phyloP scores from a whole-genome alignment of 345 rosid species.

The Eucalyptus globulus region DNA sequence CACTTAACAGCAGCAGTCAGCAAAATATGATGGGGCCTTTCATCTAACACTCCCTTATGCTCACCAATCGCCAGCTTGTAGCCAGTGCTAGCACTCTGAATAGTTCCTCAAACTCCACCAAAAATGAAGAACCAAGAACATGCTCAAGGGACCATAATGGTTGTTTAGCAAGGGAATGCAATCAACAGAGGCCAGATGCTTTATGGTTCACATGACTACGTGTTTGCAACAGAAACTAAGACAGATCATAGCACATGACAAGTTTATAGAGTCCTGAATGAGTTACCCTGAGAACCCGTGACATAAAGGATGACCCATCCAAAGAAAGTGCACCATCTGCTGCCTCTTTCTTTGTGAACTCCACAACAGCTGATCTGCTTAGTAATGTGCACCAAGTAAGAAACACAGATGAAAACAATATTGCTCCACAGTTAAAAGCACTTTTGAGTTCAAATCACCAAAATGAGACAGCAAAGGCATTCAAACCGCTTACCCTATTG shows the following conservation, averaged over 20 bases:
- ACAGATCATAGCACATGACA: background rate
- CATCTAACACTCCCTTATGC: background rate
- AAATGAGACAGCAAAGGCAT: background rate
- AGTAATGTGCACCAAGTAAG: background rate
- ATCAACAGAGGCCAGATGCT: background rate
- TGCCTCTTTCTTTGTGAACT: slow-evolving; percentile 73
- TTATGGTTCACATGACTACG: background rate
- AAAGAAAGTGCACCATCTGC: slow-evolving; percentile 81
- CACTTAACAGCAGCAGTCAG: background rate
- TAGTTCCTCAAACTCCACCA: background rate
- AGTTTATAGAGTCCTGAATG: background rate
- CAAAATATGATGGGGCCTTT: background rate
- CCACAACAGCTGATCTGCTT: slow-evolving; percentile 26
- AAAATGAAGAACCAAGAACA: background rate
- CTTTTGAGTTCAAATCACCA: background rate
- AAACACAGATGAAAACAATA: background rate
- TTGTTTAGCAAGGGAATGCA: background rate
- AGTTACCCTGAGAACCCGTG: slow-evolving; percentile 86
- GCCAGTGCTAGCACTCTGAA: background rate
- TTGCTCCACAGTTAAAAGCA: background rate
- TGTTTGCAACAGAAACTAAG: background rate
- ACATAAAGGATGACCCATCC: slow-evolving; percentile 88
- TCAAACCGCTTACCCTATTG: slow-evolving; percentile 52
- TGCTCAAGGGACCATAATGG: background rate
- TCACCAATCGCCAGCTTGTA: background rate